Evolutionary conservation across 495 filamentous ascomycete genomes (phyloP).

Genomic region (Sabuloglossum arenarium): DNA sequence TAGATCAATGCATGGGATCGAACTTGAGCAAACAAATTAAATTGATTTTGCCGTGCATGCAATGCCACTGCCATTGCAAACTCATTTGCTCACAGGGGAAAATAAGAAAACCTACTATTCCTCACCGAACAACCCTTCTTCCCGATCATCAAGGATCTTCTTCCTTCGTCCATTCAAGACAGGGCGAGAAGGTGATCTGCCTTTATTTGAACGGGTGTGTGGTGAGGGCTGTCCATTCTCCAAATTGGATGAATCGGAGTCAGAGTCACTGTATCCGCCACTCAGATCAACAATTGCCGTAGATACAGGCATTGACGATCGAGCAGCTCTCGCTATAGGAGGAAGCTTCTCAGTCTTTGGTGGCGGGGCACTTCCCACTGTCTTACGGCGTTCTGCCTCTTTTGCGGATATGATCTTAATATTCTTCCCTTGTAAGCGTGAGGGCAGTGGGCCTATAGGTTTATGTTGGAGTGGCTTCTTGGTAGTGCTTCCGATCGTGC

Average conservation of each 20-base stretch:
- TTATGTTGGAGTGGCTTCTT: not conserved
- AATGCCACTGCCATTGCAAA: no score
- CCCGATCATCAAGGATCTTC: not conserved
- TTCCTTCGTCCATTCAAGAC: not conserved
- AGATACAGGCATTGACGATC: not conserved
- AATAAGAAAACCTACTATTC: not conserved
- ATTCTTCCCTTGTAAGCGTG: conserved; percentile 12
- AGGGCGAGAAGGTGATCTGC: not conserved
- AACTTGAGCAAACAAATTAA: no score
- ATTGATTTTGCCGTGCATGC: no score
- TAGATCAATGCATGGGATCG: no score
- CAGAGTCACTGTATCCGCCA: no score
- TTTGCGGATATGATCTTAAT: conserved; percentile 9
- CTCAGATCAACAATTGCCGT: not conserved
- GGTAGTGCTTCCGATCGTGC: no score
- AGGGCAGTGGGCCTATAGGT: not conserved
- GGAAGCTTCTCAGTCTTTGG: not conserved
- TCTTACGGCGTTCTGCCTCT: not conserved
- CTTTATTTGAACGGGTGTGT: not conserved
- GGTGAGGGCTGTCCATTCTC: not conserved
- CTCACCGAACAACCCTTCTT: not conserved
- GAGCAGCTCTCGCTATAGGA: not conserved
- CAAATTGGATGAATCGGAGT: not conserved
- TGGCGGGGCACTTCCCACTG: not conserved
- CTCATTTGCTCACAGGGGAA: no score